phyloP scores from a whole-genome alignment of 768 basidiomycete genomes.

The Coprinellus micaceus region DNA sequence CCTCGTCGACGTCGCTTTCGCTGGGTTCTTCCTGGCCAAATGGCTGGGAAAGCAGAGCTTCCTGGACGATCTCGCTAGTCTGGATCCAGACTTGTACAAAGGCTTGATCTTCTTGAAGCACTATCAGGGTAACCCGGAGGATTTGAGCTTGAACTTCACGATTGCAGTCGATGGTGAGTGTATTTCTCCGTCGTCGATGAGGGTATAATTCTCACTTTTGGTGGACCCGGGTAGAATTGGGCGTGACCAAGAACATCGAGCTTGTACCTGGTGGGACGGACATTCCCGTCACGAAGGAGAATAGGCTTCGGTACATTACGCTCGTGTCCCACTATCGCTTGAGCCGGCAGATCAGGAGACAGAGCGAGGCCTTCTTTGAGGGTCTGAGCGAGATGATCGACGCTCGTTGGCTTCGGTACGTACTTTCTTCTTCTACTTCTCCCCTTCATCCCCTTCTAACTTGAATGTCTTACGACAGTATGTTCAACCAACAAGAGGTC shows the following conservation, averaged over 20 bases:
- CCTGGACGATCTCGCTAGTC: constrained; percentile 86
- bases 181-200: neutral
- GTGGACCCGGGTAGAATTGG: constrained; percentile 65
- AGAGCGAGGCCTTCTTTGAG: constrained; percentile 85
- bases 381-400: constrained; percentile 92
- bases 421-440: neutral
- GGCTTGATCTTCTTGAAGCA: constrained; percentile 93
- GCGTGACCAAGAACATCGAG: constrained; percentile 68
- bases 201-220: neutral
- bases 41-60: constrained; percentile 86
- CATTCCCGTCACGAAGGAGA: constrained; percentile 82
- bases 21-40: constrained; percentile 91
- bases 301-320: constrained; percentile 85
- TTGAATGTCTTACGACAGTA: too few relatives aligned
- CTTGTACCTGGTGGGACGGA: constrained; percentile 81
- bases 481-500: constrained; percentile 97
- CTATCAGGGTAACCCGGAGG: constrained; percentile 81
- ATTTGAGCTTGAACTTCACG: constrained; percentile 86
- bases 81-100: constrained; percentile 89
- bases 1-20: constrained; percentile 90
- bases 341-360: constrained; percentile 81
- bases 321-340: constrained; percentile 86
- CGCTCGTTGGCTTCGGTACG: constrained; percentile 77
- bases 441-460: too few relatives aligned
- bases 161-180: constrained; percentile 76